These are phyloP conservation scores for Neopestalotiopsis sp. DNA, from an alignment of 2,329 filamentous ascomycete genomes.

Conservation along the genomic window DNA sequence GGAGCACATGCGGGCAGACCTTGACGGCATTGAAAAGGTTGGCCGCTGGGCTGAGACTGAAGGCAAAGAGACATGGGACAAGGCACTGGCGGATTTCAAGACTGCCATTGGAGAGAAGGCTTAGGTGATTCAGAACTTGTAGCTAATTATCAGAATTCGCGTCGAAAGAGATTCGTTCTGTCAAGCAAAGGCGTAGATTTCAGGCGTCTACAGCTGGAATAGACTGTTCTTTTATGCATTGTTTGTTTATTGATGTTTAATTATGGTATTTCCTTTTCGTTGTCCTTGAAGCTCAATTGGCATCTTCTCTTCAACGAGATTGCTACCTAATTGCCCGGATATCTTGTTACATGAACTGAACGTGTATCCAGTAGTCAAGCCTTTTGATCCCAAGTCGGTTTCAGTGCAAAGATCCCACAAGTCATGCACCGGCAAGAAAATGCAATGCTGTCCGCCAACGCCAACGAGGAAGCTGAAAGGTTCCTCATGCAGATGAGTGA, in stretches of 20 bases:
- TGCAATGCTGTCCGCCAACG: constrained; percentile 16
- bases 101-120: constrained; percentile 26
- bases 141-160: neutral
- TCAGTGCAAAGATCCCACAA: neutral
- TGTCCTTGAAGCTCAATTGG: neutral
- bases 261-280: neutral
- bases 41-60: constrained; percentile 48
- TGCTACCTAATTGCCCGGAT: neutral
- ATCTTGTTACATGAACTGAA: neutral
- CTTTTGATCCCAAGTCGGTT: neutral
- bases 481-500: constrained; percentile 16
- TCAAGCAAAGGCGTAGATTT: no score
- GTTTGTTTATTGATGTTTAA: no score
- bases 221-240: no score
- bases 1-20: constrained; percentile 55
- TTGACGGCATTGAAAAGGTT: constrained; percentile 49
- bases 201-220: no score
- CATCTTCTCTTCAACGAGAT: neutral
- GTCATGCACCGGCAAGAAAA: constrained; percentile 8
- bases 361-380: constrained; percentile 5
- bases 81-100: constrained; percentile 55
- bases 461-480: constrained; percentile 8
- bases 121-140: neutral
- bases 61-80: constrained; percentile 53
- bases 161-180: neutral